Base-by-base conservation (phyloP, 495 filamentous ascomycete species). In the Penicillium manginii region DNA sequence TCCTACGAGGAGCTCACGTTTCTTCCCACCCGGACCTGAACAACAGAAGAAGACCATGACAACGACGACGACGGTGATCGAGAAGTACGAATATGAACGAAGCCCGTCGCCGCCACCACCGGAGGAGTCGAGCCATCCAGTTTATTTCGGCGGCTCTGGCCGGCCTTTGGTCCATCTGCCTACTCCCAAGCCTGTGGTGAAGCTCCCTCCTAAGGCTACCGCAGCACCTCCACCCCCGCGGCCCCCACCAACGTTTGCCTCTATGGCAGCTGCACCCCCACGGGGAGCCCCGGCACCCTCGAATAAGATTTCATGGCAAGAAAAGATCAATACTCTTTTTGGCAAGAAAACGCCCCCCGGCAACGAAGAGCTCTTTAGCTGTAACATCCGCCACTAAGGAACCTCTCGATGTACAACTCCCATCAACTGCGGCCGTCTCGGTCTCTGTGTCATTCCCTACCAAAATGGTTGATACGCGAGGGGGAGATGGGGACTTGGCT, bases 91-190 rank as follows among this genome's bases (percentile, higher is more conserved):
- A 40, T 61, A 61, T 51, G 54, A 71, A 48, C 72, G 72, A 51
- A 78, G 75, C 46, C 73, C 79, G 37, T 90, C 89, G 2, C 89
- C 89, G 2, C 90, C 90, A 33, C 90, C 90, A 6, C 89, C 90
- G 0, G 89, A 91, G 63, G 78, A 79, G 51, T 86, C 84, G 57
- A 81, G 73, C 39, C 90, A 93, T 64, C 90, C 90, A 0, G 90
- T 84, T 5, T 91, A 86, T 57, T 84, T 85, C 59, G 86, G 87
- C 49, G 84, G 87, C 65, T 78, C 75, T 3, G 77, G 75, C 31
- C 84, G 82, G 23, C 89, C 90, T 1, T 77, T 86, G 54, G 89
- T 93, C 17, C 82, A 86, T 31, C 73, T 93, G 19, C 90, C 90
- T 10, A 80, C 75, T 6, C 81, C 85, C 19, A 82, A 85, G 59